Base-by-base conservation (phyloP, 2,329 filamentous ascomycete genomes). In the Aspergillus japonicus region DNA sequence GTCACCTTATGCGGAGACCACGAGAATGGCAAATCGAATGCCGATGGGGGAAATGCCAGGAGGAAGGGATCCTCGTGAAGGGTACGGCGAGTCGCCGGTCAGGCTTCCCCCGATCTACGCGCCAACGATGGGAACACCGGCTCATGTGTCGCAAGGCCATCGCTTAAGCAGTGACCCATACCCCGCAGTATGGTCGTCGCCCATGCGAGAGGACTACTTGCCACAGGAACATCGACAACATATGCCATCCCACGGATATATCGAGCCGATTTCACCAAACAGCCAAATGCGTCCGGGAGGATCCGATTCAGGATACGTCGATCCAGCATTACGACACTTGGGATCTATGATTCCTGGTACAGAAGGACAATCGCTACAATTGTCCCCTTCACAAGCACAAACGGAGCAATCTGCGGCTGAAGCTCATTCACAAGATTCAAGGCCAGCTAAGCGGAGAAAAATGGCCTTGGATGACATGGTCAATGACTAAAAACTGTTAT, bases 391-490 rank as follows among this genome's bases (percentile, higher is more conserved):
- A 4, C 54, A 51, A 16, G 44, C 44, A 4, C 65, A 64, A 14
- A 35, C 63, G 11, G 67, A 67, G 2, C 64, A 60, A 16, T 54
- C 64, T 2, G 60, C 24, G 6, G 58, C 61, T 10, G 70, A 69
- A 16, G 47, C 61, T 1, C 67, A 72, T 31, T 44, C 47, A 12
- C 58, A 64, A 4, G 69, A 71, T 11, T 63, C 61, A 11, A 62
- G 71, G 47, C 75, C 74, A 5, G 47, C 72, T 12, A 77, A 77
- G 58, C 67, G 75, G 47, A 73, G 72, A 33, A 75, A 72, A 51
- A 77, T 77, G 75, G 74, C 75, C 14, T 57, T 77, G 57, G 72
- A 77, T 54, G 74, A 77, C 53, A 77, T 77, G 68, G 75, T 77
- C 19, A 77, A 77, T 51, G 75, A 70, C 47, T 77, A 56, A 57